Base-by-base conservation (phyloP, 176 grass and related monocot species). In the Metroxylon sagu region DNA sequence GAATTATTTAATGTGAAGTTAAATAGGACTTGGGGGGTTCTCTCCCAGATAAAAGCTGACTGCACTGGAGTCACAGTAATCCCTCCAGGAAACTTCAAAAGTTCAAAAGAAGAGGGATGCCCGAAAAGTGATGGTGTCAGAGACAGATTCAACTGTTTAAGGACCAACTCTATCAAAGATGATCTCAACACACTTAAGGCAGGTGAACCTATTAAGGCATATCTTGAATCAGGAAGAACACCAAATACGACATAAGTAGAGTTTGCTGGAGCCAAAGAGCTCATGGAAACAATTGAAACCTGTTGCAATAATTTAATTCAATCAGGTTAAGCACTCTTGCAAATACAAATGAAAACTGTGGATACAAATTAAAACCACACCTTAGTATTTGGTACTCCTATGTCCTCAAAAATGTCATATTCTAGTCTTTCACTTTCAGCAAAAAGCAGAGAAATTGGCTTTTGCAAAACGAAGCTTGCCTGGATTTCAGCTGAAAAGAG, bases 311-410 rank as follows among this genome's bases (percentile, higher is more conserved):
- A 29, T 62, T 62, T 60, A 58, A 30, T 59, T 50, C 64, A 66
- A 69, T 54, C 70, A 52, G 4, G 39, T 74, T 74, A 17, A 18
- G 26, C 18, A 17, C n/a, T 62, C 15, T 19, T 21, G 17, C 3
- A 59, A 50, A 3, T 16, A 68, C 14, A 25, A 6, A 53, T 50
- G 18, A 53, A 17, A 2, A 63, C 10, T 25, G 57, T 25, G 27
- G 26, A 59, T 29, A 52, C 53, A 25, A 66, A 16, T 1, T 48
- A 55, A 48, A 16, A 65, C 53, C 14, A 18, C 52, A 90, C 87
- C 87, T 85, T 85, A 70, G 82, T 82, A 82, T 82, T 85, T 54
- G 87, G 87, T 70, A 90, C 60, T 62, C 82, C 87, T 25, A 90
- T 77, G 59, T 90, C 87, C 65, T 82, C 79, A 62, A 76, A 82